Evolutionary conservation across 768 basidiomycete genomes (phyloP).

Genomic region (Phaffia australis): DNA sequence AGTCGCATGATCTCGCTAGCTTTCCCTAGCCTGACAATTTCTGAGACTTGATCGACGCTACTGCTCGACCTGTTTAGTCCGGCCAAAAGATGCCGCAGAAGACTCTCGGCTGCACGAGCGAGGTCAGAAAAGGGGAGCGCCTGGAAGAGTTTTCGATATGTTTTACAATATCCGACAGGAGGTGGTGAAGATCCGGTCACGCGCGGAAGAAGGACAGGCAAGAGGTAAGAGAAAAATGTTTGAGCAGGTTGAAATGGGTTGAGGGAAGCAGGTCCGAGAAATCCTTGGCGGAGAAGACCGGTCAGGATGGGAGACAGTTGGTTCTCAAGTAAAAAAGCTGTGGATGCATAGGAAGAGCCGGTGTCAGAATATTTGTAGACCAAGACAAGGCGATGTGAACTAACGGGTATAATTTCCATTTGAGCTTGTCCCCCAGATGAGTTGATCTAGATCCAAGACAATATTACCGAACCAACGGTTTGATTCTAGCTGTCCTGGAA

Average conservation of each 20-base stretch:
- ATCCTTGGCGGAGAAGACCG: conserved; percentile 54
- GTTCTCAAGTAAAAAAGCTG: conserved; percentile 50
- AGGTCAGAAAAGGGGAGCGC: too few relatives aligned
- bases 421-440: neutral
- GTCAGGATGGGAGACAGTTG: conserved; percentile 40
- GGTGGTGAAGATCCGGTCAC: conserved; percentile 39
- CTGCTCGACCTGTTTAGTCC: too few relatives aligned
- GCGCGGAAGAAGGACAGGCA: conserved; percentile 64
- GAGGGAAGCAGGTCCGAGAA: conserved; percentile 55
- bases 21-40: too few relatives aligned
- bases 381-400: conserved; percentile 3
- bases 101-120: too few relatives aligned
- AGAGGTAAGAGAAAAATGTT: conserved; percentile 29
- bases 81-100: too few relatives aligned
- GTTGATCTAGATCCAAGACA: neutral
- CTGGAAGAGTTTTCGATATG: too few relatives aligned
- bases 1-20: too few relatives aligned
- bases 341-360: conserved; percentile 41
- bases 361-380: conserved; percentile 38
- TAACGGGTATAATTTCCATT: neutral
- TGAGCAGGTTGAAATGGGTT: conserved; percentile 35
- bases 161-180: too few relatives aligned
- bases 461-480: neutral
- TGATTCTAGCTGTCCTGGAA: conserved; percentile 46
- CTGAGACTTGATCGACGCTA: too few relatives aligned